Conservation (phyloP, 2,329 filamentous ascomycete genomes). For the Aspergillus transmontanensis region DNA sequence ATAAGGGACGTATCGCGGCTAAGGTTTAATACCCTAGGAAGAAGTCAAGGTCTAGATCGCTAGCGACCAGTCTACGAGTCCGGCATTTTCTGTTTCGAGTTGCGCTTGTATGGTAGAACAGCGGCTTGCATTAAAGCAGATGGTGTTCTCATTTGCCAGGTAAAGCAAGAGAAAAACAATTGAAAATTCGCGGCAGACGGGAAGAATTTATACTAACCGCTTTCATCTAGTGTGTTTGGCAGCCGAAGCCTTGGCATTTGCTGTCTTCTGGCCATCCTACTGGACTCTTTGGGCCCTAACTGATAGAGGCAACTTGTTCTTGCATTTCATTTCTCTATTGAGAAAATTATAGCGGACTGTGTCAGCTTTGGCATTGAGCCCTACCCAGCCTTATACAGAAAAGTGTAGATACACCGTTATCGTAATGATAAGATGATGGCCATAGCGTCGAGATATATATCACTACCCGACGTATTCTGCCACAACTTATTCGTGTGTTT, state of each 20-base stretch:
- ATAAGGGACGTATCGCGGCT: slow-evolving; percentile 17
- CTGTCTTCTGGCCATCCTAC: background rate
- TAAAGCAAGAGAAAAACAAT: background rate
- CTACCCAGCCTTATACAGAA: background rate
- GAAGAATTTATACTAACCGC: background rate
- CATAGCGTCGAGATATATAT: no score
- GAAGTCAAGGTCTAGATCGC: background rate
- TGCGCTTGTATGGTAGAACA: background rate
- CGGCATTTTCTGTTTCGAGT: background rate
- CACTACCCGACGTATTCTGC: no score
- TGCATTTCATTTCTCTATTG: background rate
- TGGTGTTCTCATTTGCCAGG: background rate
- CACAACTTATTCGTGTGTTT: background rate
- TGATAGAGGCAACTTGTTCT: background rate
- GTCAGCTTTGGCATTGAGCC: background rate
- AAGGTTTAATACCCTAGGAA: slow-evolving; percentile 17
- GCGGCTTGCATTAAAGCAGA: slow-evolving; percentile 11
- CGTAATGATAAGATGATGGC: background rate
- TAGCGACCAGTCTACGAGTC: background rate
- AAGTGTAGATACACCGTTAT: background rate
- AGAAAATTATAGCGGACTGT: background rate
- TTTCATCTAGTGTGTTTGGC: background rate
- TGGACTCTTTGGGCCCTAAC: background rate
- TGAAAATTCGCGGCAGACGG: background rate
- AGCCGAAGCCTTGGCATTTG: background rate